Conservation (phyloP, 306 rosid species). For the Datisca glomerata region DNA sequence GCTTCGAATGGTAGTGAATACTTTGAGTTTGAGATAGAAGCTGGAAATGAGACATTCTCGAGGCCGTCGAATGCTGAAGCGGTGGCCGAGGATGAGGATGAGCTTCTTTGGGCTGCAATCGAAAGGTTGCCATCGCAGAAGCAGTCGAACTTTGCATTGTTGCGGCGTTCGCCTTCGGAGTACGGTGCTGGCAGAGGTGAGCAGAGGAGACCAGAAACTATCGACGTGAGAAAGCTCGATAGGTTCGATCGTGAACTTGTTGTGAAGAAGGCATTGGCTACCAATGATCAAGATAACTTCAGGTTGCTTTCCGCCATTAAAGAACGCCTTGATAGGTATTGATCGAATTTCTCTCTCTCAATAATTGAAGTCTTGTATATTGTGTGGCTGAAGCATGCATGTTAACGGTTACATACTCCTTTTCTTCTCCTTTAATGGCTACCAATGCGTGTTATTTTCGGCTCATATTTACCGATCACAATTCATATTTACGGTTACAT, state of each 20-base stretch:
- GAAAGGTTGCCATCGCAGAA: conserved; percentile 47
- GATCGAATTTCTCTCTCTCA: background rate
- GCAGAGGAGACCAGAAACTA: conserved; percentile 3
- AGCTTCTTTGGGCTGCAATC: conserved; percentile 72
- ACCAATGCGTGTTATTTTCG: no score
- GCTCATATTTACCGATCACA: no score
- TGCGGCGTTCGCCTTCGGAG: conserved; percentile 19
- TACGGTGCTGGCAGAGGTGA: background rate
- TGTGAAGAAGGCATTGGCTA: conserved; percentile 63
- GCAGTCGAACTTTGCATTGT: conserved; percentile 37
- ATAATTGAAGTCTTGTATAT: background rate
- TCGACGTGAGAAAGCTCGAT: conserved; percentile 57
- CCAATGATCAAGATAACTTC: conserved; percentile 62
- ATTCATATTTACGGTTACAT: no score
- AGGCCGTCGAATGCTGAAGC: conserved; percentile 58
- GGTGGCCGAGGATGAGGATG: conserved; percentile 48
- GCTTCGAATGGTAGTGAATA: conserved; percentile 79
- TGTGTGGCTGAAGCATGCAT: no score
- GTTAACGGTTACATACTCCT: no score
- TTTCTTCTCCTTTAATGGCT: no score
- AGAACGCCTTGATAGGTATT: conserved; percentile 50
- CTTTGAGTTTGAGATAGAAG: conserved; percentile 30
- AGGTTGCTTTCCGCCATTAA: conserved; percentile 54
- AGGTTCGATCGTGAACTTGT: conserved; percentile 46
- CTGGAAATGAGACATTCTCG: conserved; percentile 22